Evolutionary conservation across 2,329 filamentous ascomycete genomes (phyloP).

Genomic region (Aspergillus thermomutatus): DNA sequence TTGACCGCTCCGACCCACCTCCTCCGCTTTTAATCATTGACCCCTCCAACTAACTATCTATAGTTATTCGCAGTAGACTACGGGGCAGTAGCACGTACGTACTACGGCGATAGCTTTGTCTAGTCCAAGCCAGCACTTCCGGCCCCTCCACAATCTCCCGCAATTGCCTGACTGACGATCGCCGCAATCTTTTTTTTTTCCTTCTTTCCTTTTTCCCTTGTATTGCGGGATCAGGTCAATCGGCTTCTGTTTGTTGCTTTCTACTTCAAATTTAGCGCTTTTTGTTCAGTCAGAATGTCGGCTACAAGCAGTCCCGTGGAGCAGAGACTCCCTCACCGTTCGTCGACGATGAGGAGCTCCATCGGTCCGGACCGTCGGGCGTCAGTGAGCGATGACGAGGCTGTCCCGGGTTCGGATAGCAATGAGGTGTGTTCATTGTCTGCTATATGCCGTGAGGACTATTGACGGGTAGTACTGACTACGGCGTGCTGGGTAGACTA

Average conservation of each 20-base stretch:
- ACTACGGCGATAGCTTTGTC: constrained; percentile 2
- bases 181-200: constrained; percentile 5
- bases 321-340: constrained; percentile 31
- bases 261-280: not conserved
- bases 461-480: not conserved
- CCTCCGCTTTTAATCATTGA: not conserved
- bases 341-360: constrained; percentile 30
- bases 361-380: constrained; percentile 29
- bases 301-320: constrained; percentile 27
- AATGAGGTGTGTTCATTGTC: constrained; percentile 30
- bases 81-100: not conserved
- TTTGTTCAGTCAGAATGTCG: constrained; percentile 21
- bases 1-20: not conserved
- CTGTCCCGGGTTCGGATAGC: constrained; percentile 40
- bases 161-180: too few relatives aligned
- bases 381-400: constrained; percentile 39
- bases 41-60: not conserved
- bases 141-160: constrained; percentile 3
- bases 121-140: constrained; percentile 8
- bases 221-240: not conserved
- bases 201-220: not conserved
- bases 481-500: constrained; percentile 52
- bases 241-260: not conserved
- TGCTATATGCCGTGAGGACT: not conserved
- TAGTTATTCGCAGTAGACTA: not conserved